Conservation (phyloP, 2,329 filamentous ascomycete genomes). For the Cercospora sp. region DNA sequence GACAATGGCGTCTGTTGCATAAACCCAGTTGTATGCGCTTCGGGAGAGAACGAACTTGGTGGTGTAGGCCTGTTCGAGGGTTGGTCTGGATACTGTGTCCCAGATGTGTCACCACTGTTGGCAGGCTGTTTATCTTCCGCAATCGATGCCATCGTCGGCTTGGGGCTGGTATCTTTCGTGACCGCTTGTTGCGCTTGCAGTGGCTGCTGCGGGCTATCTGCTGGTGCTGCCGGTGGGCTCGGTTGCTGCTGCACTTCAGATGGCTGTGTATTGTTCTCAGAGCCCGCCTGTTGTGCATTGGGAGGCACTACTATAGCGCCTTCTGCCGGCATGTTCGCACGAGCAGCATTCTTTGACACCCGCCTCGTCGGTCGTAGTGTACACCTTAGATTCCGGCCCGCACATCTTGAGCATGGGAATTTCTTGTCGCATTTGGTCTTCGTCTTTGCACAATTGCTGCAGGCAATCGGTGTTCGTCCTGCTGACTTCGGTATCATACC, state of each 20-base stretch:
- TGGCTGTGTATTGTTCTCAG: slow-evolving; percentile 25
- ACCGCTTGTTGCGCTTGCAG: slow-evolving; percentile 34
- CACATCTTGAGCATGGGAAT: slow-evolving; percentile 56
- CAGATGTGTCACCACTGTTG: slow-evolving; percentile 38
- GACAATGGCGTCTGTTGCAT: slow-evolving; percentile 49
- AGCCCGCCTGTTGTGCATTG: slow-evolving; percentile 24
- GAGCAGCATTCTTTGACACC: slow-evolving; percentile 48
- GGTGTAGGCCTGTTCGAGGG: slow-evolving; percentile 39
- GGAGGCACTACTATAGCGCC: slow-evolving; percentile 33
- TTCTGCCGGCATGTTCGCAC: slow-evolving; percentile 37
- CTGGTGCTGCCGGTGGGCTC: slow-evolving; percentile 13
- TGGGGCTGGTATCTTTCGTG: slow-evolving; percentile 40
- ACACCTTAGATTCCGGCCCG: slow-evolving; percentile 52
- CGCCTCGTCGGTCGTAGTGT: slow-evolving; percentile 51
- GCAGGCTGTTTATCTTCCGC: slow-evolving; percentile 35
- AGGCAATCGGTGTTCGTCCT: slow-evolving; percentile 54
- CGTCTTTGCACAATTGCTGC: slow-evolving; percentile 56
- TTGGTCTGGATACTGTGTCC: slow-evolving; percentile 46
- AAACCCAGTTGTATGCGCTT: slow-evolving; percentile 36
- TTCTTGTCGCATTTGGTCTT: slow-evolving; percentile 59
- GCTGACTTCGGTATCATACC: slow-evolving; percentile 56
- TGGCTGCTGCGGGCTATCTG: slow-evolving; percentile 37
- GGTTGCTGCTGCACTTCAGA: slow-evolving; percentile 14
- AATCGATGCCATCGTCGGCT: slow-evolving; percentile 28
- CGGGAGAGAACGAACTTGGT: slow-evolving; percentile 31